Conservation (phyloP, 2,329 filamentous ascomycete species). For the Pyrenochaeta sp. region DNA sequence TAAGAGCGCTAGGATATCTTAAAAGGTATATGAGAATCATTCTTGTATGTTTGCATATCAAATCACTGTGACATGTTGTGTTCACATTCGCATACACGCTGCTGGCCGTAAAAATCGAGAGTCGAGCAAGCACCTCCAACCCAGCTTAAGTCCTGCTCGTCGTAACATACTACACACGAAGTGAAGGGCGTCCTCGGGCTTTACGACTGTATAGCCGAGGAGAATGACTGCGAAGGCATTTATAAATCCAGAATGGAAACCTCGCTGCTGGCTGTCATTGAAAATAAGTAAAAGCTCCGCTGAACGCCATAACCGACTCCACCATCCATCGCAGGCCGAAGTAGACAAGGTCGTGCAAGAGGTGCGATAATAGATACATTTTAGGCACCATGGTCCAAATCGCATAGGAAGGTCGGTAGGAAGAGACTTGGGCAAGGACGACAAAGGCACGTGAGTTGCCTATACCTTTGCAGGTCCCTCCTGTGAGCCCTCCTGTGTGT, state of each 20-base stretch:
- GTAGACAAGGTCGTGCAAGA: constrained; percentile 18
- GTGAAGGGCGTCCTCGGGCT: constrained; percentile 15
- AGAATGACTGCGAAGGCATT: constrained; percentile 12
- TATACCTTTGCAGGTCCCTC: constrained; percentile 32
- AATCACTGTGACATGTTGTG: constrained; percentile 5
- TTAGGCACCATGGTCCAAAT: constrained; percentile 17
- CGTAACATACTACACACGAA: constrained; percentile 30
- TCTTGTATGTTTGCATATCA: not conserved
- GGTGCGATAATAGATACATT: constrained; percentile 28
- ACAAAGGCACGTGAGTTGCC: not conserved
- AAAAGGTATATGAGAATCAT: not conserved
- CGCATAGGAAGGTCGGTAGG: constrained; percentile 7
- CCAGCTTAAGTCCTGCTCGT: constrained; percentile 1
- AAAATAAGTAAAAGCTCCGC: constrained; percentile 12
- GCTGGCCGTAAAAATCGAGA: constrained; percentile 8
- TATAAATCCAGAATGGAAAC: constrained; percentile 5
- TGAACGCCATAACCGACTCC: constrained; percentile 27
- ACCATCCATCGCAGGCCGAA: constrained; percentile 13
- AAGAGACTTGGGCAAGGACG: constrained; percentile 8
- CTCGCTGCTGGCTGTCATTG: not conserved
- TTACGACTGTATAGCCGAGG: constrained; percentile 1
- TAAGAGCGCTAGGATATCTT: not conserved
- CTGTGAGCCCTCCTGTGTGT: constrained; percentile 12
- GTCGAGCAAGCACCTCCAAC: not conserved
- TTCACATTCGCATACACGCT: constrained; percentile 12